Conservation (phyloP, 208 protist genomes). For the Crithidia bombi region DNA sequence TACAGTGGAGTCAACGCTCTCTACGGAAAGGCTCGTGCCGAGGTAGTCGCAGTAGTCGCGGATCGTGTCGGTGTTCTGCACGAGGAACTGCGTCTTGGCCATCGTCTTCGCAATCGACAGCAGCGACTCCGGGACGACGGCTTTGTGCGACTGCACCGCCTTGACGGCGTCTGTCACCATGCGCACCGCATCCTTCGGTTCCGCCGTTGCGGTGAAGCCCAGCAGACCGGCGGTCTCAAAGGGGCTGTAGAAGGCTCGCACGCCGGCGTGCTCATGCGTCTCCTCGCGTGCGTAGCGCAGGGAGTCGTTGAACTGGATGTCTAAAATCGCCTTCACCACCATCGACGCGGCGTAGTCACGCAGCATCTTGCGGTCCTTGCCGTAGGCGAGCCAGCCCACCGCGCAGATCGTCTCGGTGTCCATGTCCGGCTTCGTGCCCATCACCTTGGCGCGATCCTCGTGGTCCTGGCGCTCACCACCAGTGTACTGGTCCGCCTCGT, state of each 20-base stretch:
- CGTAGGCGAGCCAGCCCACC: conserved; percentile 81
- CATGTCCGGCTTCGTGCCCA: conserved; percentile 89
- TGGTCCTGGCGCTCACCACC: conserved; percentile 85
- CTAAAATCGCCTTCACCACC: conserved; percentile 68
- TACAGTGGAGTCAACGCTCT: conserved; percentile 37
- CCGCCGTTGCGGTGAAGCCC: conserved; percentile 69
- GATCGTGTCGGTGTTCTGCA: conserved; percentile 65
- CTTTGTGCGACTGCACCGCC: conserved; percentile 48
- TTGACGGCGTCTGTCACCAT: conserved; percentile 68
- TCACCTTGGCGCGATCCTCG: conserved; percentile 83
- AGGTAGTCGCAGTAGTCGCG: conserved; percentile 91
- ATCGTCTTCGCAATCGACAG: conserved; percentile 67
- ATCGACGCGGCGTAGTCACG: conserved; percentile 78
- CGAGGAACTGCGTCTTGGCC: conserved; percentile 59
- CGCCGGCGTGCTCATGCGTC: conserved; percentile 42
- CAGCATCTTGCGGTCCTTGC: conserved; percentile 49
- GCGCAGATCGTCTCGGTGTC: conserved; percentile 83
- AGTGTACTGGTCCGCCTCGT: conserved; percentile 76
- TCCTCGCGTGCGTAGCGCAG: conserved; percentile 56
- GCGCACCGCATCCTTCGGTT: conserved; percentile 60
- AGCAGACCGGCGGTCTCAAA: conserved; percentile 82
- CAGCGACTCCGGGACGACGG: conserved; percentile 35
- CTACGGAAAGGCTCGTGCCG: conserved; percentile 69
- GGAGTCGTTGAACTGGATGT: conserved; percentile 61
- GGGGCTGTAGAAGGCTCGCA: conserved; percentile 85